Base-by-base conservation (phyloP, 305 asterid genomes). In the Fraxinus ornus region DNA sequence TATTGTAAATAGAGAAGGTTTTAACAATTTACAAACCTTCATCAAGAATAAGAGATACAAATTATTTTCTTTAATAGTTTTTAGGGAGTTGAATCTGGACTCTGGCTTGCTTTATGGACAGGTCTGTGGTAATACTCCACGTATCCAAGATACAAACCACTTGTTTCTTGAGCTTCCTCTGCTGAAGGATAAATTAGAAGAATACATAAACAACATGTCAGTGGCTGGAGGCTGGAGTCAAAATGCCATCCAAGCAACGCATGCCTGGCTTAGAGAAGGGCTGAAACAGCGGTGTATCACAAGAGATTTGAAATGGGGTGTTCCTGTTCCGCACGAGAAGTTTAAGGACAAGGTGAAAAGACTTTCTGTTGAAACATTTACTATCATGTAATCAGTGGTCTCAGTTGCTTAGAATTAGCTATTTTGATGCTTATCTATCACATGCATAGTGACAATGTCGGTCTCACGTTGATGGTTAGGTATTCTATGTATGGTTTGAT, bases 221-320 rank as follows among this genome's bases (percentile, higher is more conserved):
- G 93, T 91, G 82, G 90, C 90, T 78, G 99, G 99, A 81, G 95
- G 94, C 12, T 95, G 99, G 99, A 95, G 99, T 91, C 97, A 91
- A 90, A 95, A 95, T 89, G 99, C 99, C 75, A 88, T 95, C 80
- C 96, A 90, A 80, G 77, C 93, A 80, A 94, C 99, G 52, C 21
- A 89, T 85, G 95, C 97, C 78, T 94, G 99, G 97, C 97, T 95
- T 68, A 93, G 84, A 84, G 99, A 95, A 88, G 99, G 99, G 87
- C 88, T 96, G 83, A 96, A 86, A 84, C 86, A 72, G 30, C 93
- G 98, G 13, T 96, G 99, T 82, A 96, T 96, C 84, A 94, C 98
- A 9, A 88, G 99, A 86, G 99, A 96, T 88, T 90, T 94, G 91
- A 96, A 96, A 83, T 96, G 99, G 99, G 99, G 99, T 44, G 98